Conservation (phyloP, 176 grass and related monocot genomes). For the Aegilops tauschii region DNA sequence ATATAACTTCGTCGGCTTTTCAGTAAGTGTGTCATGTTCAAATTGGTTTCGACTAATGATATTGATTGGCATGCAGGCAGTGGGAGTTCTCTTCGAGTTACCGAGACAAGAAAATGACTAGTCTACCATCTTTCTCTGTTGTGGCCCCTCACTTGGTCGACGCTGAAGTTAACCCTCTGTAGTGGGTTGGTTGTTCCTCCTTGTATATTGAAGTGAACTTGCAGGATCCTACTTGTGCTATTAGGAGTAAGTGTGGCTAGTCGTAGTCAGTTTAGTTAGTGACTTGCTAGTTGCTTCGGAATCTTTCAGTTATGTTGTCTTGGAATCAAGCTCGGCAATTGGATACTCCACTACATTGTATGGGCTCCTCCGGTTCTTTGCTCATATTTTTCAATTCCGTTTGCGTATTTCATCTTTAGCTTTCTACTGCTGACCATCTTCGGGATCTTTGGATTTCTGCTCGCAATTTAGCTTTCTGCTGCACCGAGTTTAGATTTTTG, state of each 20-base stretch:
- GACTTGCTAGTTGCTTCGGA: not conserved
- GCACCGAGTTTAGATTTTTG: too few species aligned
- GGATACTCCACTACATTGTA: too few species aligned
- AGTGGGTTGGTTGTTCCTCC: not conserved
- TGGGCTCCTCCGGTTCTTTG: too few species aligned
- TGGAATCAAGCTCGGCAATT: too few species aligned
- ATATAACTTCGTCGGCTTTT: not conserved
- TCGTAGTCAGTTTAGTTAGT: not conserved
- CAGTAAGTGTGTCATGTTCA: not conserved
- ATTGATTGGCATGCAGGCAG: not conserved
- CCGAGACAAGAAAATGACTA: not conserved
- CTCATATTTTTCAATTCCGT: too few species aligned
- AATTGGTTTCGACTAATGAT: not conserved
- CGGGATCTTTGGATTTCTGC: too few species aligned
- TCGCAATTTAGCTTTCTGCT: too few species aligned
- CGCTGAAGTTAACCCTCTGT: not conserved
- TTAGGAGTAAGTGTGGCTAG: not conserved
- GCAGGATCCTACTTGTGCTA: not conserved
- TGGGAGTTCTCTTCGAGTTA: not conserved
- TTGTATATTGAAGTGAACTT: not conserved
- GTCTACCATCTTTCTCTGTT: not conserved
- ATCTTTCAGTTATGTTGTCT: too few species aligned
- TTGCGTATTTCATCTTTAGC: too few species aligned
- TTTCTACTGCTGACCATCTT: too few species aligned
- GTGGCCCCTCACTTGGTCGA: not conserved